Base-by-base conservation (phyloP, 768 basidiomycete species). In the Tubosaeta brunneosetosa region DNA sequence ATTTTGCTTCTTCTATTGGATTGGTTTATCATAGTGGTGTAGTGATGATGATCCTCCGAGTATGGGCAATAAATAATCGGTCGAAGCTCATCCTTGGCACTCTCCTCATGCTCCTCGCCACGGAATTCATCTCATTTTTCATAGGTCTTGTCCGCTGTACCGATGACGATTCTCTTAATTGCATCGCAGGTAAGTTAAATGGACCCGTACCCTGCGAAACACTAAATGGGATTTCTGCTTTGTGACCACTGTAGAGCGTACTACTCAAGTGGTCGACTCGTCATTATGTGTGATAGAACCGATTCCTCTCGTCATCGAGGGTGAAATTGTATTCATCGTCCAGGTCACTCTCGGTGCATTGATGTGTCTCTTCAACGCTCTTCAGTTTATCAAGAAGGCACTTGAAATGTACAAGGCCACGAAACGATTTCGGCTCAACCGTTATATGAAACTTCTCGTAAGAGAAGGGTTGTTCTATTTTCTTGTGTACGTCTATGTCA, bases 21-120 rank as follows among this genome's bases (percentile, higher is more conserved):
- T n/a, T n/a, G 27, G n/a, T 8, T 44, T n/a, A 29, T 9, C 27
- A 3, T 44, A 9, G 8, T 3, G 14, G n/a, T 44, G 8, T 9
- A 44, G 43, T 44, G 27, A 16, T 44, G n/a, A 44, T 44, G 43
- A 44, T 29, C n/a, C 43, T 44, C 27, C 43, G 43, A 3, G 16
- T 44, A 17, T 44, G 43, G 43, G 43, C 43, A n/a, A 3, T 44
- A 25, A 27, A 29, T 7, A 9, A 27, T 16, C 14, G 27, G 4
- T 44, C 43, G 2, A 44, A 29, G 25, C 11, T 44, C 27, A 9
- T 44, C 26, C 7, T 44, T 8, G 26, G 27, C 27, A 44, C 26
- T 16, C 43, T 44, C 27, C 43, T 44, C 27, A 4, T 16, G 6
- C 29, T 44, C 26, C n/a, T 14, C 9, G 27, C 16, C 7, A 5